phyloP scores from a whole-genome alignment of 441 rosid species.

The Rhodomyrtus psidioides region DNA sequence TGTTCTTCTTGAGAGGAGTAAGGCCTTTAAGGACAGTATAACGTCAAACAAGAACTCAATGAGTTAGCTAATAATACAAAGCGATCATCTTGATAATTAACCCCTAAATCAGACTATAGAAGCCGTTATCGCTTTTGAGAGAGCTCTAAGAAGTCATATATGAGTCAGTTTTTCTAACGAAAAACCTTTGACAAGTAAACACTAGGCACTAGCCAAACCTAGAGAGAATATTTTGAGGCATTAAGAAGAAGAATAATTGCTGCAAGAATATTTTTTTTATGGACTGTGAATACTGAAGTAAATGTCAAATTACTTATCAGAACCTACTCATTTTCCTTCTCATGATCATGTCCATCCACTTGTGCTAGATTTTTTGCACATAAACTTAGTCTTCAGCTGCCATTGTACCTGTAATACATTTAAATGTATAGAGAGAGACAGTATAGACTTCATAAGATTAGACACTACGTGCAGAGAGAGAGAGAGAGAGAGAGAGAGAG shows the following conservation, averaged over 20 bases:
- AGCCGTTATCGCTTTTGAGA: not conserved
- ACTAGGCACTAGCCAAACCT: not conserved
- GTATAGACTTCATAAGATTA: not conserved
- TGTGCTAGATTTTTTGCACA: slow-evolving; percentile 6
- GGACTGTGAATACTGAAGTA: not conserved
- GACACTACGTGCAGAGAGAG: not conserved
- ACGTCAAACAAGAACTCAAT: not conserved
- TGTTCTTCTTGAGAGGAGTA: not conserved
- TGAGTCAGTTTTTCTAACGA: not conserved
- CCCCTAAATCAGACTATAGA: not conserved
- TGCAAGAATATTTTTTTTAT: not conserved
- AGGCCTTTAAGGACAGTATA: not conserved
- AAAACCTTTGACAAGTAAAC: not conserved
- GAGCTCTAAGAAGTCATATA: not conserved
- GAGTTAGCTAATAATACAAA: not conserved
- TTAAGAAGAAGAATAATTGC: not conserved
- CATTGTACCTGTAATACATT: slow-evolving; percentile 10
- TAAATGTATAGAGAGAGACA: not conserved
- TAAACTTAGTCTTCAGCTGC: slow-evolving; percentile 11
- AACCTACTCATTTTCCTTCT: slow-evolving; percentile 23
- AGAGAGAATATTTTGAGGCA: not conserved
- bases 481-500: not conserved
- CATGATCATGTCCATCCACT: slow-evolving; percentile 13
- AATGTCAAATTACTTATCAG: not conserved
- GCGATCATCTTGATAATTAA: not conserved